Conservation (phyloP, 768 basidiomycete species). For the Pholiota conissans region DNA sequence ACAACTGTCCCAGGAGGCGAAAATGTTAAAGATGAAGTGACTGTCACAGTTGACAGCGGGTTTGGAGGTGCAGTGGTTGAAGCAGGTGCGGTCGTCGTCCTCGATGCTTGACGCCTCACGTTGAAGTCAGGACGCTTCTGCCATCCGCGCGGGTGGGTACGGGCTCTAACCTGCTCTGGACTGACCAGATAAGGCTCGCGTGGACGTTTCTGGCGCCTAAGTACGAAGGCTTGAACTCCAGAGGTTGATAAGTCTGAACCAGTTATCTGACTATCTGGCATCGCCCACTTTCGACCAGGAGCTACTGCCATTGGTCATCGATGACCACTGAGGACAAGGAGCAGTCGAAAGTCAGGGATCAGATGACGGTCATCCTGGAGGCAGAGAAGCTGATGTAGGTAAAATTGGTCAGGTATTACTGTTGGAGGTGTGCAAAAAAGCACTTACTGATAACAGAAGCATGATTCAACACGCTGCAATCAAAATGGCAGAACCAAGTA, state of each 20-base stretch:
- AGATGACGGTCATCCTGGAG: not conserved
- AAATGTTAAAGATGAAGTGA: not conserved
- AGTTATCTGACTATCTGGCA: not conserved
- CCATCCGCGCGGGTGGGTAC: not conserved
- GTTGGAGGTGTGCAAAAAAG: not conserved
- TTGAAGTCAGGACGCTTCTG: not conserved
- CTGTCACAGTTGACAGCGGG: not conserved
- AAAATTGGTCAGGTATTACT: not conserved
- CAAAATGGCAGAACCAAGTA: too few species aligned
- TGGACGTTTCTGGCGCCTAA: not conserved
- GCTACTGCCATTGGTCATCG: not conserved
- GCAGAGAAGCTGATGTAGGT: not conserved
- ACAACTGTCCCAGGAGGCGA: not conserved
- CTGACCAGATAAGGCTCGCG: not conserved
- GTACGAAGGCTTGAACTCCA: not conserved
- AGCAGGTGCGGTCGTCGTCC: not conserved
- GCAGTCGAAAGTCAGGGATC: not conserved
- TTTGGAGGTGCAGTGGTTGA: not conserved
- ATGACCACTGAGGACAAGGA: not conserved
- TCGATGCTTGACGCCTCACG: not conserved
- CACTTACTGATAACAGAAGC: too few species aligned
- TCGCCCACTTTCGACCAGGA: not conserved
- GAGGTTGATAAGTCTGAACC: not conserved
- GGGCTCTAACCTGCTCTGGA: not conserved
- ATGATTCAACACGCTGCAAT: too few species aligned